Base-by-base conservation (phyloP, 75 land plant species). In the Pinus albicaulis region DNA sequence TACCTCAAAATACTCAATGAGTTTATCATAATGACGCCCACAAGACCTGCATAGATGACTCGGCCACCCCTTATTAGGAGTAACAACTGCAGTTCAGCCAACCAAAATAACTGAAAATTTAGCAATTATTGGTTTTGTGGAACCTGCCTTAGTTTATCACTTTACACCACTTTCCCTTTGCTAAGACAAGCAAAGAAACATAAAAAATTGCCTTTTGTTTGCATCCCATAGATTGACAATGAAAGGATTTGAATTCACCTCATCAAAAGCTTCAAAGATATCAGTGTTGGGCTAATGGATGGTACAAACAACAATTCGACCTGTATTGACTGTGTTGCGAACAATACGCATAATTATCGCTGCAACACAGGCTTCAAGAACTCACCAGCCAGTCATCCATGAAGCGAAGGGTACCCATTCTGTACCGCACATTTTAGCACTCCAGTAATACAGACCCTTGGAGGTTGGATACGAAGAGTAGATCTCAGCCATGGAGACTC, bases 341-440 rank as follows among this genome's bases (percentile, higher is more conserved):
- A 81, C 80, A 60, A 73, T 77, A 63, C 84, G 70, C 86, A 84
- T 84, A 5, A 84, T 83, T 57, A 81, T 84, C 12, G 79, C 84
- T 62, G 86, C 86, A 31, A 83, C 86, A 14, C 83, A 73, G 60
- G 84, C 83, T n/a, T n/a, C n/a, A n/a, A n/a, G n/a, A n/a, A n/a
- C n/a, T n/a, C n/a, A n/a, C n/a, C n/a, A n/a, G n/a, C n/a, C n/a
- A n/a, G n/a, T n/a, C n/a, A n/a, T n/a, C n/a, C n/a, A n/a, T n/a
- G n/a, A n/a, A n/a, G n/a, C n/a, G n/a, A n/a, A n/a, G n/a, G n/a
- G n/a, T n/a, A n/a, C n/a, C n/a, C n/a, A n/a, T n/a, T n/a, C n/a
- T n/a, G n/a, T n/a, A n/a, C n/a, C n/a, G n/a, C n/a, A n/a, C n/a
- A n/a, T n/a, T n/a, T n/a, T n/a, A n/a, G n/a, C n/a, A n/a, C n/a